Base-by-base conservation (phyloP, 108 stramenopile species). In the Stephanodiscus minutulus region DNA sequence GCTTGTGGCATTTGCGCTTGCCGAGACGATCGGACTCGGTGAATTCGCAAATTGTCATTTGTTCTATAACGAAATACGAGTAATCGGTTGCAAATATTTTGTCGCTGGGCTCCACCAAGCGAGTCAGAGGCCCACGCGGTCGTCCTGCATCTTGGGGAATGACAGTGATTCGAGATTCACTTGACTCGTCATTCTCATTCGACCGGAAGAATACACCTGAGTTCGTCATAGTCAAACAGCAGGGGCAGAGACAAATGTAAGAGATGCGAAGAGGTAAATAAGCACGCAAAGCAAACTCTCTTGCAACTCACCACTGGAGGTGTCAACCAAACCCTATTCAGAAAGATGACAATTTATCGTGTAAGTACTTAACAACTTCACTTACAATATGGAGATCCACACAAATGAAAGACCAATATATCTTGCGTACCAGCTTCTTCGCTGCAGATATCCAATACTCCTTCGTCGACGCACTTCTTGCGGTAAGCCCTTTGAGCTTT, bases 1-100 rank as follows among this genome's bases (percentile, higher is more conserved):
- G 24, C 2, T 18, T n/a, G 44, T 75, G 79, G 5, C 79, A 31
- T 50, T 81, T 81, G 58, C 79, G 79, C 52, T 81, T 81, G 22
- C 79, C 79, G 31, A 81, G 44, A 8, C 77, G 77, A 70, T 79
- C 77, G 7, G 77, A 58, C 63, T 81, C 79, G 10, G 79, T 81
- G 62, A 81, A 81, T 18, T 46, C 61, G 47, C 74, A 76, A 5
- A 64, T 71, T 12, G 74, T 76, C 74, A 82, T 82, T 53, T 82
- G 81, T 24, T 66, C 62, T 76, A 82, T 73, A 10, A 82, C 66
- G 54, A 77, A 78, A 44, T 50, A 82, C 1, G 76, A 66, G 62
- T 82, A 78, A 10, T 82, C 76, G 18, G 76, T 82, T 27, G 72
- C 76, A 68, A 77, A 77, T 10, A 48, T 9, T 24, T 49, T 72